Conservation (phyloP, 208 protist species). For the Tritrichomonas musculus region DNA sequence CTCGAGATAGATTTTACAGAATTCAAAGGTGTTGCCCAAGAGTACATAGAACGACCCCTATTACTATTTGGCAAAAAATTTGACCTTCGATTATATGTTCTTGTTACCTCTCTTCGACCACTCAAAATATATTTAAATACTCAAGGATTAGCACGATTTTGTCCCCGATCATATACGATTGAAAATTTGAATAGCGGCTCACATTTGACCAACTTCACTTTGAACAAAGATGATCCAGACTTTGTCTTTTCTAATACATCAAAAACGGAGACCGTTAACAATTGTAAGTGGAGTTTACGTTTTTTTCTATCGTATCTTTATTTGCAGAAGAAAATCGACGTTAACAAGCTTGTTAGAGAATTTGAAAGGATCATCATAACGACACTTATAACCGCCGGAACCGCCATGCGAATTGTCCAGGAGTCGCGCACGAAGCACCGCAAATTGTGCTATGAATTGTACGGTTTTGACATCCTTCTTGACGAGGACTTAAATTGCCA, state of each 20-base stretch:
- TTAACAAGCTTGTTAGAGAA: not conserved
- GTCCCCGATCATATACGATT: conserved; percentile 24
- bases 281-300: conserved; percentile 47
- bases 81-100: conserved; percentile 42
- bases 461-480: conserved; percentile 87
- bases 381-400: not conserved
- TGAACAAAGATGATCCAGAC: conserved; percentile 33
- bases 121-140: conserved; percentile 47
- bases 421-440: not conserved
- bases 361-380: not conserved
- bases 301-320: not conserved
- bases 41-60: not conserved
- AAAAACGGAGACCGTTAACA: conserved; percentile 20
- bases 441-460: conserved; percentile 76
- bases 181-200: conserved; percentile 7
- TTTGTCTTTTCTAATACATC: not conserved
- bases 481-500: conserved; percentile 75
- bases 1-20: no score
- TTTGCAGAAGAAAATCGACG: conserved; percentile 11
- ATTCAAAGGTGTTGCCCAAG: conserved; percentile 33
- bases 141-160: conserved; percentile 25
- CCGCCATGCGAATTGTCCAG: not conserved
- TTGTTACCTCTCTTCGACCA: conserved; percentile 44
- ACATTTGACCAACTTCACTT: conserved; percentile 43
- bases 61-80: not conserved